These are phyloP conservation scores for Adansonia grandidieri DNA, from an alignment of 441 rosid species.

Conservation along the genomic window DNA sequence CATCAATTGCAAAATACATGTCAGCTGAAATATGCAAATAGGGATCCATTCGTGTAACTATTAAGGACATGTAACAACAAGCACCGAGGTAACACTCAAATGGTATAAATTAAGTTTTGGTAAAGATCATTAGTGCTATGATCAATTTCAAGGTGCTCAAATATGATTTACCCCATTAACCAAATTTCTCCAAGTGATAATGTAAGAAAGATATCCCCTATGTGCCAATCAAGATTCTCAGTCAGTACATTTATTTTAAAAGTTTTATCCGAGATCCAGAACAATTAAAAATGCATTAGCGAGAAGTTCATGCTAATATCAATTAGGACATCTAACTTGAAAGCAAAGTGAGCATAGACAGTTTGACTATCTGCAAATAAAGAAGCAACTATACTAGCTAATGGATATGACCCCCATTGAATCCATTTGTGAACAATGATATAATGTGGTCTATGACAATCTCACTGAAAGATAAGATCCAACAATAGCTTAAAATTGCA, in stretches of 20 bases:
- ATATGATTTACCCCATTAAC: background rate
- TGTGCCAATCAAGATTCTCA: background rate
- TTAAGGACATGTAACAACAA: background rate
- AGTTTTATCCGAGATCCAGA: background rate
- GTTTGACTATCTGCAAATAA: background rate
- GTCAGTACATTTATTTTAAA: background rate
- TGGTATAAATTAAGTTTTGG: background rate
- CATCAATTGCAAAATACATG: conserved; percentile 2
- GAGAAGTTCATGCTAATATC: background rate
- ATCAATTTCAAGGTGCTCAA: background rate
- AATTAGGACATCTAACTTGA: background rate
- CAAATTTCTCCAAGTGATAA: background rate
- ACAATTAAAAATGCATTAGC: background rate
- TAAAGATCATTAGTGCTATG: conserved; percentile 18
- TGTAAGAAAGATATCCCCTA: background rate
- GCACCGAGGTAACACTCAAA: background rate
- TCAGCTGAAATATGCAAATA: background rate
- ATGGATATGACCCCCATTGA: background rate
- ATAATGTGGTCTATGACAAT: background rate
- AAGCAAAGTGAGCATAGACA: background rate
- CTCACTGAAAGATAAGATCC: background rate
- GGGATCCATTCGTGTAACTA: background rate
- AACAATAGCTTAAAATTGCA: background rate
- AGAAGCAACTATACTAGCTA: background rate
- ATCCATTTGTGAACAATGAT: background rate